Evolutionary conservation across 1,284 basidiomycete genomes (phyloP), one percentile per base, ranked within the genome.

Genomic region (Puccinia hordei): DNA sequence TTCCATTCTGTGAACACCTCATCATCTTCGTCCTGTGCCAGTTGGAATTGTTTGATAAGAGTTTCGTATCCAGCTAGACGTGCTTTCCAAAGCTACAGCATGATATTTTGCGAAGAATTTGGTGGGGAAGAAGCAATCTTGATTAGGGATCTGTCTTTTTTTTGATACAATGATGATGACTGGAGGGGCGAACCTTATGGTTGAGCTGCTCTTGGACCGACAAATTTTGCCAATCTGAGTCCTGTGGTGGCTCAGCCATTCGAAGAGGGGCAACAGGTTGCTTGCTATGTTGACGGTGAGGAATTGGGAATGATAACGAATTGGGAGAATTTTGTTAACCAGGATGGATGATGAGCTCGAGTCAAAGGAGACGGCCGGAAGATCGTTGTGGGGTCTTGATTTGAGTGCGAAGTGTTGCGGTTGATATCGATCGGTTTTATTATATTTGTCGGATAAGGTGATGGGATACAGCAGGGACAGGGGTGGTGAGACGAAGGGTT

Each of bases 11-110:
- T 55, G 41, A 80, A 80, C 22, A 80, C 78, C 13, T 73, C 69
- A 55, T 80, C 78, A 38, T 73, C 59, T 9, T 80, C 78, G 68
- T 69, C 71, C 71, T 80, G 71, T 22, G 78, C 78, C 15, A 80
- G 49, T 73, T 80, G 66, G n/a, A 80, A 80, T 73, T 80, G 78
- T 65, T 80, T 80, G 33, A 66, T 73, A 1, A 80, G 61, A 46
- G 69, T 53, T 80, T 80, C 78, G 33, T 80, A 80, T 38, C 69
- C 78, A 33, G 69, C 41, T 24, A 80, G 71, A 53, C 78, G 53
- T 53, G 78, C 78, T 57, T 80, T 80, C 78, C 78, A 80, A 65
- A 80, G 78, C 78, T 80, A 63, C 17, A 49, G 19, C 0, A 35
- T 10, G 5, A 35, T 41, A 6, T 68, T 68, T 44, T 10, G 38